Percentiles rank a stretch among this genome's conserved stretches.
Conservation (phyloP, 169 alveolate genomes). For the Babesia gibsoni region DNA sequence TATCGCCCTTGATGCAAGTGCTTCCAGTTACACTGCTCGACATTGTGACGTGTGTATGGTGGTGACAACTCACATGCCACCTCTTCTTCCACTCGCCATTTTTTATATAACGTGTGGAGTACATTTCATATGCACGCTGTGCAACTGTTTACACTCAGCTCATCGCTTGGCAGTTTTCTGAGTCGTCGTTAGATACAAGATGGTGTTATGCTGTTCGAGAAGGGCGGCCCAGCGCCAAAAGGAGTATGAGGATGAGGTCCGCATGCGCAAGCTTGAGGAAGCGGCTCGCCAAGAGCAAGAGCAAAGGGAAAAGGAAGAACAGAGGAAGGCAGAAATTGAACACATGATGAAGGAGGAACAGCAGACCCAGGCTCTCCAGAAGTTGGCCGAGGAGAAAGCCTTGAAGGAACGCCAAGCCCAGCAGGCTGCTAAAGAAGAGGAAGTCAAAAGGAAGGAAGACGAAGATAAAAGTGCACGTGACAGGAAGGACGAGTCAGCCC, state of each 20-base stretch:
- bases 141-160: too few species aligned
- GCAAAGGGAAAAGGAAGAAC: constrained; percentile 20
- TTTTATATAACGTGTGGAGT: too few species aligned
- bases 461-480: constrained; percentile 1
- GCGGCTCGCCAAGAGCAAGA: constrained; percentile 33
- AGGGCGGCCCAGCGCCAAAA: constrained; percentile 51
- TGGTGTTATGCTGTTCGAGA: constrained; percentile 40
- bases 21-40: too few species aligned
- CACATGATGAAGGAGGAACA: constrained; percentile 36
- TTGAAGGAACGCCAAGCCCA: constrained; percentile 1
- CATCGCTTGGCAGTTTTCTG: not conserved
- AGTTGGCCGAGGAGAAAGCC: not conserved
- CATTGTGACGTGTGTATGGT: too few species aligned
- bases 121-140: too few species aligned
- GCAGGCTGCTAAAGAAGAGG: constrained; percentile 22
- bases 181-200: not conserved
- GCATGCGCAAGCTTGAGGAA: constrained; percentile 26
- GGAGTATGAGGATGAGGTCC: constrained; percentile 38
- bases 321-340: constrained; percentile 25
- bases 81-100: too few species aligned
- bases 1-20: too few species aligned
- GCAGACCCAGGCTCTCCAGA: constrained; percentile 9
- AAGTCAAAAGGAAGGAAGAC: not conserved
- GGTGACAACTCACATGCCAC: too few species aligned
- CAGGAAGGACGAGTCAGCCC: too few species aligned